A percentile compares a stretch with the other conserved stretches of the same genome.
phyloP scores from a whole-genome alignment of 192 early-diverging fungal species.

The Ambispora gerdemannii region DNA sequence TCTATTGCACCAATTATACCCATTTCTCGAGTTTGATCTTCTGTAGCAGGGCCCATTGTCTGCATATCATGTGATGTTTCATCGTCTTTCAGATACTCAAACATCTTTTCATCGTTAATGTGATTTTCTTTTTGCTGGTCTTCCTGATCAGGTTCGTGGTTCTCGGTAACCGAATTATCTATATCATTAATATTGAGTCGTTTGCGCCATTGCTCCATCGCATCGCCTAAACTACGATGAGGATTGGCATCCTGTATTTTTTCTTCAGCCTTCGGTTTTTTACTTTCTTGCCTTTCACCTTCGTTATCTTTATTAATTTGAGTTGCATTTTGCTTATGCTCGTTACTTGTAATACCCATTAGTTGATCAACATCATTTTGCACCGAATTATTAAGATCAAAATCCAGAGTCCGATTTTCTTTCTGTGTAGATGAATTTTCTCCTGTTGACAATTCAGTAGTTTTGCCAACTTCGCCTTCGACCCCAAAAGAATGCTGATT shows the following conservation, averaged over 20 bases:
- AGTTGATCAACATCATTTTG: too few species aligned
- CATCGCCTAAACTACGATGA: constrained; percentile 87
- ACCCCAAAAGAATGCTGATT: constrained; percentile 63
- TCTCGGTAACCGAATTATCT: constrained; percentile 31
- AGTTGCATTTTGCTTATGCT: constrained; percentile 39
- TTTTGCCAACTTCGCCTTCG: constrained; percentile 60
- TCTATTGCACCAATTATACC: constrained; percentile 62
- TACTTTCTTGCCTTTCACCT: too few species aligned
- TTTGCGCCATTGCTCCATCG: constrained; percentile 89
- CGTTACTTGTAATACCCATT: too few species aligned
- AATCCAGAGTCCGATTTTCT: too few species aligned
- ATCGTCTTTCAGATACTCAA: constrained; percentile 79
- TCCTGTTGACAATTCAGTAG: constrained; percentile 40
- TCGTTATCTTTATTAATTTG: constrained; percentile 39
- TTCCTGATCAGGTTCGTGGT: constrained; percentile 34
- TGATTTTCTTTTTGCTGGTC: constrained; percentile 46
- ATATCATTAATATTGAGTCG: constrained; percentile 70
- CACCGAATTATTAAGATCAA: too few species aligned
- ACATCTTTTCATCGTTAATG: constrained; percentile 55
- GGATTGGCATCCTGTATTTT: constrained; percentile 66
- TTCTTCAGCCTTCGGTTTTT: constrained; percentile 41
- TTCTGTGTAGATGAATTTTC: background rate
- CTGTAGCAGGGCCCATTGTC: constrained; percentile 67
- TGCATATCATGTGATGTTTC: constrained; percentile 70
- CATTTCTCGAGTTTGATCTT: constrained; percentile 62